Conservation (phyloP, 2,329 filamentous ascomycete genomes). For the Zelopaecilomyces penicillatus region DNA sequence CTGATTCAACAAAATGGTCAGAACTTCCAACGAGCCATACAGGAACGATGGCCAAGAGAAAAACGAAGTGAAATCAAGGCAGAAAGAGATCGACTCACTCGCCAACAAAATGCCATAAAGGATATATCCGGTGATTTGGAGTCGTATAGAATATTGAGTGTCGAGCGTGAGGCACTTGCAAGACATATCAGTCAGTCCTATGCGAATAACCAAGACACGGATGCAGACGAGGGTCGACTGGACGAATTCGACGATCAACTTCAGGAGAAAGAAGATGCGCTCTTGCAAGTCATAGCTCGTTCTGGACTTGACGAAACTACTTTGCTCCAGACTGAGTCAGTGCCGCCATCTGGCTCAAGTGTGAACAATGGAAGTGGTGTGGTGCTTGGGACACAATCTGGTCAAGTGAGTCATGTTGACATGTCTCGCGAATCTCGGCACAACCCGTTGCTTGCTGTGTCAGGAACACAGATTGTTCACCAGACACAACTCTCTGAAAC, state of each 20-base stretch:
- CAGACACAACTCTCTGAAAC: constrained; percentile 39
- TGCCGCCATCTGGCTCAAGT: constrained; percentile 7
- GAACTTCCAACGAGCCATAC: constrained; percentile 39
- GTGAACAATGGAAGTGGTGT: constrained; percentile 17
- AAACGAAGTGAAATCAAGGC: constrained; percentile 38
- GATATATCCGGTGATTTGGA: constrained; percentile 33
- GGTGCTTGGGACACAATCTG: constrained; percentile 38
- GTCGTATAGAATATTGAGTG: constrained; percentile 32
- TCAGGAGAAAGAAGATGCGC: constrained; percentile 32
- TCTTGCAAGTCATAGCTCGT: constrained; percentile 34
- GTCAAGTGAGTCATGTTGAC: constrained; percentile 19
- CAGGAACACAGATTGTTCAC: constrained; percentile 39
- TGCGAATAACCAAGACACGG: constrained; percentile 40
- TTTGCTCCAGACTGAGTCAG: constrained; percentile 22
- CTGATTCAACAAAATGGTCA: constrained; percentile 39
- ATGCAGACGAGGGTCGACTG: constrained; percentile 41
- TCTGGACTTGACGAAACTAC: constrained; percentile 37
- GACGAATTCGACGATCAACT: constrained; percentile 40
- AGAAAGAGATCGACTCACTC: constrained; percentile 39
- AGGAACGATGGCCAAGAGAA: constrained; percentile 36
- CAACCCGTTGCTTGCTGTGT: constrained; percentile 21
- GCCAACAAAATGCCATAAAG: constrained; percentile 37
- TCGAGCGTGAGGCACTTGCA: constrained; percentile 37
- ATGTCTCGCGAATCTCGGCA: constrained; percentile 27
- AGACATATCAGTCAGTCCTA: constrained; percentile 42